Evolutionary conservation across 2,329 filamentous ascomycete genomes (phyloP), one percentile per base, ranked within the genome.

Genomic region (Penicillium hordei): DNA sequence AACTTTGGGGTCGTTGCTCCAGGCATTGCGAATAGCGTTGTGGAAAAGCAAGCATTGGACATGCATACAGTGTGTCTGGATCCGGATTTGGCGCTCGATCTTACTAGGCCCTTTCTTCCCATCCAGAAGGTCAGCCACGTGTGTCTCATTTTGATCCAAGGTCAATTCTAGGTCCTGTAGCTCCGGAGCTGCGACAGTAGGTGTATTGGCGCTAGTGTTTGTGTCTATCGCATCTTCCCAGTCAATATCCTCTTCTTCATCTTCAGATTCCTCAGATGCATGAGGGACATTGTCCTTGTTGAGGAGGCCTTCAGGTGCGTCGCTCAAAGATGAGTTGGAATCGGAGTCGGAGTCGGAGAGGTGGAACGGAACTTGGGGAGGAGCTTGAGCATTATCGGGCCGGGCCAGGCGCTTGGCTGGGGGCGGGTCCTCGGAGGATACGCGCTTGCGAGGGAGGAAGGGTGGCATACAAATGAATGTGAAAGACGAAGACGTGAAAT

Each of bases 21-120:
- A 97, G 0, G 85, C 81, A 71, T 97, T 97, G 42, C 90, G 86
- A 15, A 94, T 76, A 0, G 90, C 85, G 70, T 97, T 97, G 72
- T 97, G 93, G 82, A 89, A 97, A 59, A 99, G 82, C 17, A 99
- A 79, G 52, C 87, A 85, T 71, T 95, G 87, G 2, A 97, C 92
- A 74, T 99, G 94, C 65, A 96, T 82, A 65, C 90, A 90, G 74
- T 99, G 94, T 0, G 91, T 92, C 4, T 87, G 82, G 34, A 87
- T 83, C 27, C 94, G 84, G 55, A 93, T 89, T 59, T 86, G 84
- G 51, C 91, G 86, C 70, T 97, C 91, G 29, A 89, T 85, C 75
- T 96, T 96, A 3, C 90, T 89, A 0, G 90, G 89, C 0, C 91
- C 93, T 70, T 93, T 96, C 75, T 91, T 96, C 19, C 79, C 79